Conservation (phyloP, 2,329 filamentous ascomycete species). For the Orbilia brochopaga region DNA sequence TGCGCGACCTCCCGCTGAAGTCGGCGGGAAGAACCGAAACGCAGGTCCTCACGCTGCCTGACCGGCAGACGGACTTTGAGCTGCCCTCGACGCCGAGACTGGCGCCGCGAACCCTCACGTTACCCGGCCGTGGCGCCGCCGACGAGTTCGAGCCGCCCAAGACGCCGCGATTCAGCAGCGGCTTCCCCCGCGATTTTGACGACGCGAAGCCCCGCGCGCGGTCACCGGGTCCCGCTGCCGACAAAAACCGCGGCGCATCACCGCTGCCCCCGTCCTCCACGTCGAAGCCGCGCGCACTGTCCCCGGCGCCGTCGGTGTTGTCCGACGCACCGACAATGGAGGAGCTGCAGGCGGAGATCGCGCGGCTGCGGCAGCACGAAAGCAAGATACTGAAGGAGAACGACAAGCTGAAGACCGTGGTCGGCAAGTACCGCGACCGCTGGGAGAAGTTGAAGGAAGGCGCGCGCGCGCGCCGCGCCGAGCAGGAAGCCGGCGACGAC, state of each 20-base stretch:
- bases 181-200: constrained; percentile 46
- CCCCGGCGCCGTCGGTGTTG: constrained; percentile 29
- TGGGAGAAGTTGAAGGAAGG: constrained; percentile 74
- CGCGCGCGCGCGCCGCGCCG: constrained; percentile 60
- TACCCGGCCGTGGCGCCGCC: constrained; percentile 35
- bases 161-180: constrained; percentile 39
- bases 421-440: constrained; percentile 67
- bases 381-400: constrained; percentile 63
- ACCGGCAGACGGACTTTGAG: constrained; percentile 39
- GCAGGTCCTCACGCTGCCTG: constrained; percentile 56
- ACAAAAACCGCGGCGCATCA: constrained; percentile 27
- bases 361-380: constrained; percentile 37
- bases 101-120: constrained; percentile 34
- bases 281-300: constrained; percentile 48
- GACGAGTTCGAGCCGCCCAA: constrained; percentile 47
- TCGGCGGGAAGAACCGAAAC: constrained; percentile 49
- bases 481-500: constrained; percentile 48
- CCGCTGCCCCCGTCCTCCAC: constrained; percentile 53
- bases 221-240: constrained; percentile 26
- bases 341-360: constrained; percentile 48
- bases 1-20: constrained; percentile 47
- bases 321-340: constrained; percentile 53
- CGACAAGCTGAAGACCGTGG: constrained; percentile 65
- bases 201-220: constrained; percentile 28
- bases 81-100: constrained; percentile 43